phyloP scores from a whole-genome alignment of 2,329 filamentous ascomycete species.

The Xylariaceae sp. region DNA sequence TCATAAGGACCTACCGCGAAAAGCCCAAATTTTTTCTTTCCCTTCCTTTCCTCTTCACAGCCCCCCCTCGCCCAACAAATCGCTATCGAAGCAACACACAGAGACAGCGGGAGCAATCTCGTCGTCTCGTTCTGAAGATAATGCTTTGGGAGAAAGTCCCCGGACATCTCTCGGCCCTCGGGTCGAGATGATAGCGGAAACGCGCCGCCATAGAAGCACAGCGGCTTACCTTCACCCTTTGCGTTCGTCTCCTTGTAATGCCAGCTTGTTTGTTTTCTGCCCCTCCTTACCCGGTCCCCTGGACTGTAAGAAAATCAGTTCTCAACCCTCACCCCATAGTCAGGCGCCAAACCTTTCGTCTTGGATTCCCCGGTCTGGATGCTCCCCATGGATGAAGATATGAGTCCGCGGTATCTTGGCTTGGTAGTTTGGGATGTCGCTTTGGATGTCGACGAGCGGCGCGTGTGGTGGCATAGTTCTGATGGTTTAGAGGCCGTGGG shows the following conservation, averaged over 20 bases:
- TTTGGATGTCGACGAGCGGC: conserved; percentile 14
- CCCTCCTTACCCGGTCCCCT: conserved; percentile 34
- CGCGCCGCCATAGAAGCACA: conserved; percentile 99
- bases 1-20: not conserved
- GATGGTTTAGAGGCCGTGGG: conserved; percentile 31
- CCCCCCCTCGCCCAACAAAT: conserved; percentile 95
- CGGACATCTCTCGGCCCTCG: conserved; percentile 60
- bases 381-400: conserved; percentile 77
- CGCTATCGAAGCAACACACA: conserved; percentile 98
- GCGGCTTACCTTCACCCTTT: conserved; percentile 68
- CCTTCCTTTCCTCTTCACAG: conserved; percentile 35
- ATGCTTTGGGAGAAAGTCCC: conserved; percentile 99
- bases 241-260: conserved; percentile 43
- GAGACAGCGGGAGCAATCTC: conserved; percentile 53
- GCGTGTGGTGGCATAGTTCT: conserved; percentile 15
- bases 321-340: conserved; percentile 17
- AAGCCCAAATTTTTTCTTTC: conserved; percentile 21
- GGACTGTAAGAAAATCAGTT: conserved; percentile 25
- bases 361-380: conserved; percentile 28
- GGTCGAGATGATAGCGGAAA: conserved; percentile 68
- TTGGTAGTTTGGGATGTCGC: conserved; percentile 18
- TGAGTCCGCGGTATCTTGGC: conserved; percentile 61
- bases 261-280: conserved; percentile 30
- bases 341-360: conserved; percentile 8
- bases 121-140: conserved; percentile 32